Base-by-base conservation (phyloP, 345 rosid species). In the Brassica rapa region DNA sequence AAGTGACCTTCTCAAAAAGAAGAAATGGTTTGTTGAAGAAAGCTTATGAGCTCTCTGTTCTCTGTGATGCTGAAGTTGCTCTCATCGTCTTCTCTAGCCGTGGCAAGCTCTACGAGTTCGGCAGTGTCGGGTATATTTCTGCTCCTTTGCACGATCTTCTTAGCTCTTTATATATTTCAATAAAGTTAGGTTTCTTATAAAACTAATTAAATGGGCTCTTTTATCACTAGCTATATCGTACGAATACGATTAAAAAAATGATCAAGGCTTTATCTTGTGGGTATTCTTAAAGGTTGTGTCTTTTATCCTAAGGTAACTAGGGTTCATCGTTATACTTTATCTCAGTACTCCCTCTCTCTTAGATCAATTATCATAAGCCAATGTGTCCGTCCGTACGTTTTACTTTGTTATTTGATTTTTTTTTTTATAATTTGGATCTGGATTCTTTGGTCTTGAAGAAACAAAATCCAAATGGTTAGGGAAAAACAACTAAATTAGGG, bases 61-160 rank as follows among this genome's bases (percentile, higher is more conserved):
- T 91, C 0, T 91, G 97, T 12, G 96, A 91, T 81, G 97, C 91
- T 11, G 97, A 91, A 74, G 83, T 91, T 77, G 97, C 94, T 21
- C 91, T 92, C 41, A 90, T 92, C 75, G 81, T 92, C 85, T 92
- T 92, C 92, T 92, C 97, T 30, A 90, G 89, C 65, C 90, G 97
- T 19, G 95, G 93, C 76, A 92, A 92, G 89, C 89, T 89, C 74
- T 92, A 85, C 64, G 97, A 92, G 80, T 92, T 92, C 64, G 87
- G 91, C 46, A 92, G 90, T 64, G 65, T 90, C 49, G 90, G 93
- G 94, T 91, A 80, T 4, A 8, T 62, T 10, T 67, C 1, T 30
- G 32, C 24, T 59, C 39, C 29, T 73, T 65, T 6, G 25, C 4
- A n/a, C 29, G 8, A 24, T 25, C n/a, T 53, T 43, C 15, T 19